Conservation (phyloP, 2,329 filamentous ascomycete species). For the Pseudogymnoascus sp. region DNA sequence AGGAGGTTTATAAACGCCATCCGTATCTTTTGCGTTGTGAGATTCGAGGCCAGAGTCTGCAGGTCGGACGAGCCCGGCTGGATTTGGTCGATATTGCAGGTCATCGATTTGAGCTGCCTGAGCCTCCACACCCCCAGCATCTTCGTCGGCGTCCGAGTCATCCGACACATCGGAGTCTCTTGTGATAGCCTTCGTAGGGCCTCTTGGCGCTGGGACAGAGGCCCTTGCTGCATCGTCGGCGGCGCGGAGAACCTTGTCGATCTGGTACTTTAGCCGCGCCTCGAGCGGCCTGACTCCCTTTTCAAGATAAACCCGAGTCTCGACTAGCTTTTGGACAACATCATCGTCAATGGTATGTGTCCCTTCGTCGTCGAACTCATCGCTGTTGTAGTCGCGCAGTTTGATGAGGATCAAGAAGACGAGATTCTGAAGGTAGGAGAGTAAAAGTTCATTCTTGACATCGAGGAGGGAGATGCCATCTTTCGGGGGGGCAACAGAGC, state of each 20-base stretch:
- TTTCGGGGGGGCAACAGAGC: conserved; percentile 60
- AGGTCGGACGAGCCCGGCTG: conserved; percentile 33
- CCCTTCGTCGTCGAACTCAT: conserved; percentile 28
- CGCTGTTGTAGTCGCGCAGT: conserved; percentile 47
- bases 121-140: conserved; percentile 17
- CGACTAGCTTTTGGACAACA: conserved; percentile 78
- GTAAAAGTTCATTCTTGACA: conserved; percentile 91
- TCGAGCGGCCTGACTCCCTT: conserved; percentile 87
- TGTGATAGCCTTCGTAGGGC: conserved; percentile 27
- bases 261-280: conserved; percentile 84
- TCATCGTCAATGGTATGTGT: conserved; percentile 48
- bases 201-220: conserved; percentile 11
- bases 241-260: conserved; percentile 86
- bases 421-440: conserved; percentile 91
- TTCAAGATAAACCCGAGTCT: conserved; percentile 86
- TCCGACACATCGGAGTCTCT: conserved; percentile 27
- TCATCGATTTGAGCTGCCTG: conserved; percentile 41
- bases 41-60: conserved; percentile 17
- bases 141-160: conserved; percentile 23
- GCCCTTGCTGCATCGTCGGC: conserved; percentile 53
- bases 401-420: conserved; percentile 81
- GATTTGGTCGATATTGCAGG: conserved; percentile 54
- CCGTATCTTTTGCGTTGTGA: conserved; percentile 33
- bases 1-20: conserved; percentile 81
- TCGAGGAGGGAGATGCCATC: conserved; percentile 92